Evolutionary conservation across 768 basidiomycete genomes (phyloP), one percentile per base, ranked within the genome.

Genomic region (Pulveroboletus frians): DNA sequence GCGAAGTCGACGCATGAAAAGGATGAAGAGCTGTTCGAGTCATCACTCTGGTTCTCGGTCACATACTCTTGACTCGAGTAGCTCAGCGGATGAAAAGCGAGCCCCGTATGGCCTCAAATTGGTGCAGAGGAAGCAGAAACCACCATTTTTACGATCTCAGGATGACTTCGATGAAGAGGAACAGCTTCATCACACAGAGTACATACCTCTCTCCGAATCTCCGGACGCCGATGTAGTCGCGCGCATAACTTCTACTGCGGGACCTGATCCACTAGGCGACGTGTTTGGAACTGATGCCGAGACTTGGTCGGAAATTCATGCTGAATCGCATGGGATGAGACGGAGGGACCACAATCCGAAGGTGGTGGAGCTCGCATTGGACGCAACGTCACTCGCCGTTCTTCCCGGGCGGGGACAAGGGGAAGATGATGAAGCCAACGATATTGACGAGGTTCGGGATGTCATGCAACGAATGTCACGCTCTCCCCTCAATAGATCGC

Each of bases 261-360:
- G 56, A 48, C 64, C 60, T 49, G 81, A 85, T 60, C 81, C 80
- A 18, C 69, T 84, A 23, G 71, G 65, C 9, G 81, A 84, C 54
- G 73, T 84, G 7, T 85, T 84, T 67, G 81, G 83, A 39, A 74
- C 75, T n/a, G 84, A 84, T 61, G 78, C 71, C 52, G 78, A 83
- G 54, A 75, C 78, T 1, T 84, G 83, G 83, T 70, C 72, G 49
- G 78, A 78, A 43, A 71, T 85, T 42, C 79, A 62, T 44, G 59
- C 69, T 35, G 65, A 73, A 49, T 62, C 59, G 26, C 65, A 57
- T 52, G 53, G 50, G 49, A 37, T 47, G 46, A 57, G 55, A 65
- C 51, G 58, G 65, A 56, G 50, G 53, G 39, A 50, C 30, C 44
- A 56, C 55, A 48, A 58, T 58, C 75, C 77, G 1, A 73, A 81